Percentiles rank a stretch among this genome's conserved stretches.
These are phyloP conservation scores for Monascus ruber DNA, from an alignment of 2,329 filamentous ascomycete genomes.

Conservation along the genomic window DNA sequence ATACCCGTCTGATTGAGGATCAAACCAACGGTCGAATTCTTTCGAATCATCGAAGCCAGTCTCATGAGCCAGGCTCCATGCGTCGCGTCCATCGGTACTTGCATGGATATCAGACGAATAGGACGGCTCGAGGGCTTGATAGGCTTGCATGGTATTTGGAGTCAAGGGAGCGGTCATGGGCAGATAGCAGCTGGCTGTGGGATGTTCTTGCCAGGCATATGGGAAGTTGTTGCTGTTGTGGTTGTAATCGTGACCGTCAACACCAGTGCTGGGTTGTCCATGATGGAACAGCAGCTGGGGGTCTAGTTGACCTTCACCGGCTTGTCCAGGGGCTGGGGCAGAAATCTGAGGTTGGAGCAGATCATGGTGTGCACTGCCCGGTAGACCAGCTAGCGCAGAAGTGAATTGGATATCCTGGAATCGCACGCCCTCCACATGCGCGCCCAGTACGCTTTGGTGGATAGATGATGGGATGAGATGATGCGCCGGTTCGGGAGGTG, in stretches of 20 bases:
- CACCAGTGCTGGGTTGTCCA: slow-evolving; percentile 7
- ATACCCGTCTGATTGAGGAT: slow-evolving; percentile 11
- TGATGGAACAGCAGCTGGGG: slow-evolving; percentile 26
- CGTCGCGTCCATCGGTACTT: slow-evolving; percentile 21
- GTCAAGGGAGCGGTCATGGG: slow-evolving; percentile 7
- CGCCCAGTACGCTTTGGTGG: slow-evolving; percentile 27
- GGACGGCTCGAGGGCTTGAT: slow-evolving; percentile 2
- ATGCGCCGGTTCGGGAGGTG: slow-evolving; percentile 31
- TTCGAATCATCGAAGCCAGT: slow-evolving; percentile 27
- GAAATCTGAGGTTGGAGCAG: slow-evolving; percentile 26
- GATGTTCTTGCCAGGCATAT: slow-evolving; percentile 13
- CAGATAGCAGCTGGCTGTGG: slow-evolving; percentile 9
- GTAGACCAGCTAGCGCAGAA: slow-evolving; percentile 30
- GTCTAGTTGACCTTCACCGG: slow-evolving; percentile 27
- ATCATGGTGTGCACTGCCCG: slow-evolving; percentile 32
- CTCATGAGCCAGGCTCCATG: slow-evolving; percentile 27
- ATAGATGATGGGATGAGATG: slow-evolving; percentile 42
- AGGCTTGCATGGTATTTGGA: slow-evolving; percentile 4
- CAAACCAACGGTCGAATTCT: slow-evolving; percentile 39
- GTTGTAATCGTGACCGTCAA: slow-evolving; percentile 4
- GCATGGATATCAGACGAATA: slow-evolving; percentile 20
- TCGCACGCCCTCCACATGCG: slow-evolving; percentile 33
- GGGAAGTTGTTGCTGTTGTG: slow-evolving; percentile 7
- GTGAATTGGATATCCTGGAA: slow-evolving; percentile 19
- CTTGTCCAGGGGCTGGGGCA: slow-evolving; percentile 11